These are phyloP conservation scores for Vigna hirtella DNA, from an alignment of 306 rosid species.

Conservation along the genomic window DNA sequence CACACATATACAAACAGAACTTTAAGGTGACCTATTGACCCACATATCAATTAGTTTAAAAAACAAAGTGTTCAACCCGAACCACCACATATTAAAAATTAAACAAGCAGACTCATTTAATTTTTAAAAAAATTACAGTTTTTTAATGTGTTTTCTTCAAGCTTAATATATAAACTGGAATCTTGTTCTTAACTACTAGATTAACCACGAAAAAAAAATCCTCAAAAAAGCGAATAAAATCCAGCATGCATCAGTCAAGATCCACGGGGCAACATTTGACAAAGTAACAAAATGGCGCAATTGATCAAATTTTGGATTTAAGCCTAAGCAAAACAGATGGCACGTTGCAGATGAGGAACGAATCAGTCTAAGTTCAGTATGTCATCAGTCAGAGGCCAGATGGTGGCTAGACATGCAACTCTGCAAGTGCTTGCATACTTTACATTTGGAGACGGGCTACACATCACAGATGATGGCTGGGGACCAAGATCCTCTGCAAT, in stretches of 20 bases:
- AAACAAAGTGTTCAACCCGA: too few relatives aligned
- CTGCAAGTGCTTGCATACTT: not conserved
- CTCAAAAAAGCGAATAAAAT: not conserved
- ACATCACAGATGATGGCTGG: not conserved
- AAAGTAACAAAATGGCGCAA: not conserved
- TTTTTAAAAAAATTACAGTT: too few relatives aligned
- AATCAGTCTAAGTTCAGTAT: not conserved
- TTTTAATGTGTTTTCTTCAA: too few relatives aligned
- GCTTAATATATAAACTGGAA: too few relatives aligned
- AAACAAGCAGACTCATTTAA: too few relatives aligned
- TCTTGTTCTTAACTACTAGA: too few relatives aligned
- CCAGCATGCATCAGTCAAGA: not conserved
- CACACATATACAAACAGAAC: too few relatives aligned
- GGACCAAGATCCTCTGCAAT: not conserved
- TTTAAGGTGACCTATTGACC: too few relatives aligned
- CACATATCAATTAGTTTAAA: too few relatives aligned
- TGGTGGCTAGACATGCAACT: constrained; percentile 5
- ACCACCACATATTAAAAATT: too few relatives aligned
- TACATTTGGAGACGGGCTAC: not conserved
- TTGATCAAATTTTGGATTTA: not conserved
- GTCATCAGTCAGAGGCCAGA: not conserved
- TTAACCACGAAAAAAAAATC: not conserved
- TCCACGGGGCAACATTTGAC: not conserved
- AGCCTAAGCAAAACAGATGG: not conserved
- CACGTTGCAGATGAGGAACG: not conserved